phyloP scores from a whole-genome alignment of 2,329 filamentous ascomycete species.

The Stagonosporopsis rhizophila region DNA sequence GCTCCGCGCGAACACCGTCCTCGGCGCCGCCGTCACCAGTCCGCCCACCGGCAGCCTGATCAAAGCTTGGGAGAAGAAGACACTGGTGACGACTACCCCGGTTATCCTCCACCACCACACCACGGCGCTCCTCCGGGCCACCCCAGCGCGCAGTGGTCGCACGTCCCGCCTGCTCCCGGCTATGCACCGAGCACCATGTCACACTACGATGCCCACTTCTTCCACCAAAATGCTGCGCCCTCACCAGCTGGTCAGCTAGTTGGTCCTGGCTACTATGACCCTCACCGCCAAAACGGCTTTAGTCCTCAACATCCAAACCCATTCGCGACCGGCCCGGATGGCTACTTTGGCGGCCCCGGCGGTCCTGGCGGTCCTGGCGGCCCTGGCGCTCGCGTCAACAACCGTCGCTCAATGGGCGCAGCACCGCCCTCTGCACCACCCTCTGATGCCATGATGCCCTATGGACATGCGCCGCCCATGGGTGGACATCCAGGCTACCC shows the following conservation, averaged over 20 bases:
- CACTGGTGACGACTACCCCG: conserved; percentile 55
- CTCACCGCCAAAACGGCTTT: conserved; percentile 37
- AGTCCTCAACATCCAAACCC: conserved; percentile 43
- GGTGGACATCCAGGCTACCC: conserved; percentile 28
- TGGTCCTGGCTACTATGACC: conserved; percentile 41
- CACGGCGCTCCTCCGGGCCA: conserved; percentile 43
- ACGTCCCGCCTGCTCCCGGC: conserved; percentile 45
- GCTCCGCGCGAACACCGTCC: conserved; percentile 39
- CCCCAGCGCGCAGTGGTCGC: conserved; percentile 46
- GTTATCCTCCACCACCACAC: conserved; percentile 43
- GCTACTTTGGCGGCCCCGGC: conserved; percentile 44
- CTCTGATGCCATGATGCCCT: conserved; percentile 46
- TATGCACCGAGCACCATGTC: conserved; percentile 51
- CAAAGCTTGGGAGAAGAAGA: conserved; percentile 36
- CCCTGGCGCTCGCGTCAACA: conserved; percentile 31
- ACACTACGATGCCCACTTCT: conserved; percentile 40
- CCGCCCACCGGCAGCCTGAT: conserved; percentile 34
- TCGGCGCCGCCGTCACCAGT: conserved; percentile 44
- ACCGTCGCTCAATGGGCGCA: conserved; percentile 45
- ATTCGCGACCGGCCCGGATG: conserved; percentile 43
- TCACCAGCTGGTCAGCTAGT: conserved; percentile 41
- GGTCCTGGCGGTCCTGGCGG: no score
- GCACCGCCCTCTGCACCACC: conserved; percentile 31
- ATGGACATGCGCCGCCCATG: conserved; percentile 13
- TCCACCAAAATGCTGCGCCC: conserved; percentile 26